These are phyloP conservation scores for Cordia subcordata DNA, from an alignment of 257 asterid genomes.

Conservation along the genomic window DNA sequence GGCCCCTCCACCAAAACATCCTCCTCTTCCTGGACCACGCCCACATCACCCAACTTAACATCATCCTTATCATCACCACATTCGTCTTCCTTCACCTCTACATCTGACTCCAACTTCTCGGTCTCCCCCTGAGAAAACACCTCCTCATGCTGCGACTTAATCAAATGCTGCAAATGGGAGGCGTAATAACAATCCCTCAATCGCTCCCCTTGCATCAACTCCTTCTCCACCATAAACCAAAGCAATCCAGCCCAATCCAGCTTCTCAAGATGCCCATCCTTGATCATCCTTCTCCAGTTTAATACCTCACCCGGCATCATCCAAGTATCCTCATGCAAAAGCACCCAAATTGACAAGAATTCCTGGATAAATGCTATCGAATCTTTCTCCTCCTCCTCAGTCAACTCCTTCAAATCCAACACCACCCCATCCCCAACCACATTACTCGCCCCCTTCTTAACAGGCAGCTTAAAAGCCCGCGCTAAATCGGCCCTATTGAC, in stretches of 20 bases:
- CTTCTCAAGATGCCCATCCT: conserved; percentile 77
- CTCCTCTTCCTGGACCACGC: conserved; percentile 17
- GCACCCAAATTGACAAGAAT: conserved; percentile 61
- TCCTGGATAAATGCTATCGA: conserved; percentile 40
- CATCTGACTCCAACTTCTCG: conserved; percentile 24
- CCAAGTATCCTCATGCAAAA: conserved; percentile 80
- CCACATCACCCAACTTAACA: conserved; percentile 4
- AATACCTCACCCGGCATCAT: conserved; percentile 62
- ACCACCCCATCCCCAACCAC: conserved; percentile 44
- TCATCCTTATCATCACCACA: conserved; percentile 7
- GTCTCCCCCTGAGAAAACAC: conserved; percentile 29
- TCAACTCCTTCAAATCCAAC: conserved; percentile 32
- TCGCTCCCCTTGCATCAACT: conserved; percentile 56
- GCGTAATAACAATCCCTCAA: conserved; percentile 76
- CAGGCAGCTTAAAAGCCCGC: conserved; percentile 57
- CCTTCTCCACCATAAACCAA: conserved; percentile 94
- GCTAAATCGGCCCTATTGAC: conserved; percentile 72
- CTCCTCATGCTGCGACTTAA: conserved; percentile 48
- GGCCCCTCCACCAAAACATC: conserved; percentile 30
- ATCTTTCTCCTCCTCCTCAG: conserved; percentile 45
- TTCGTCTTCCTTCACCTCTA: conserved; percentile 17
- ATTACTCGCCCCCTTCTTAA: conserved; percentile 42
- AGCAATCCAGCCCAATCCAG: conserved; percentile 84
- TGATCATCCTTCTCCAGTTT: conserved; percentile 53
- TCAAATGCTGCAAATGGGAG: conserved; percentile 70